A percentile compares a stretch with the other conserved stretches of the same genome.
Evolutionary conservation across 208 protist genomes (phyloP).

Genomic region (Endotrypanum monterogeii): DNA sequence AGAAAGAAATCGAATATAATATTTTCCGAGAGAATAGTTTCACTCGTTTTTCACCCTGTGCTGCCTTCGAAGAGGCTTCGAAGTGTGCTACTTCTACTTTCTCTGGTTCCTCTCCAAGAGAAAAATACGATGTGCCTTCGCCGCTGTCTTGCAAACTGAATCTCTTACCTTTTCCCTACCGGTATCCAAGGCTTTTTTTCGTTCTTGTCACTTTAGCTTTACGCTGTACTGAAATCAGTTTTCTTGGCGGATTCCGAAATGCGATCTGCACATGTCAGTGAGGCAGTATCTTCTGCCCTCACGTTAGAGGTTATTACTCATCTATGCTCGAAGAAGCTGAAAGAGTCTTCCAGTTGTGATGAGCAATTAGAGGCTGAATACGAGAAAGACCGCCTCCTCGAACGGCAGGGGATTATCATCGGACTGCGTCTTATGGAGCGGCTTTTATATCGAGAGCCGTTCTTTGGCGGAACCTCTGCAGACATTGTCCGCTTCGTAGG

Average conservation of each 20-base stretch:
- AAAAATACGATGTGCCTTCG: background rate
- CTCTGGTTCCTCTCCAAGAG: too few species aligned
- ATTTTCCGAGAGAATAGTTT: background rate
- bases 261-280: slow-evolving; percentile 36
- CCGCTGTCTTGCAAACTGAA: background rate
- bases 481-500: slow-evolving; percentile 75
- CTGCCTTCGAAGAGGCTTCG: background rate
- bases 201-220: background rate
- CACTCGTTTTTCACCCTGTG: background rate
- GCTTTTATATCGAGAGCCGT: slow-evolving; percentile 70
- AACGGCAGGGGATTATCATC: slow-evolving; percentile 62
- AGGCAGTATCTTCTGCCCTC: slow-evolving; percentile 52
- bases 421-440: slow-evolving; percentile 72
- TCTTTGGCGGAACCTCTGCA: slow-evolving; percentile 54
- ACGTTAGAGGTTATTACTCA: slow-evolving; percentile 56
- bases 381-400: slow-evolving; percentile 37
- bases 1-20: background rate
- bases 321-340: slow-evolving; percentile 20
- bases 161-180: background rate
- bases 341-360: slow-evolving; percentile 14
- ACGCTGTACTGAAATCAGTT: background rate
- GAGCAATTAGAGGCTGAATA: slow-evolving; percentile 26
- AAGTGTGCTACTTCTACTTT: background rate
- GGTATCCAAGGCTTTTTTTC: background rate
- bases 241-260: slow-evolving; percentile 18